A percentile compares a stretch with the other conserved stretches of the same genome.
These are phyloP conservation scores for Rhinocladiella similis DNA, from an alignment of 2,329 filamentous ascomycete genomes.

Conservation along the genomic window DNA sequence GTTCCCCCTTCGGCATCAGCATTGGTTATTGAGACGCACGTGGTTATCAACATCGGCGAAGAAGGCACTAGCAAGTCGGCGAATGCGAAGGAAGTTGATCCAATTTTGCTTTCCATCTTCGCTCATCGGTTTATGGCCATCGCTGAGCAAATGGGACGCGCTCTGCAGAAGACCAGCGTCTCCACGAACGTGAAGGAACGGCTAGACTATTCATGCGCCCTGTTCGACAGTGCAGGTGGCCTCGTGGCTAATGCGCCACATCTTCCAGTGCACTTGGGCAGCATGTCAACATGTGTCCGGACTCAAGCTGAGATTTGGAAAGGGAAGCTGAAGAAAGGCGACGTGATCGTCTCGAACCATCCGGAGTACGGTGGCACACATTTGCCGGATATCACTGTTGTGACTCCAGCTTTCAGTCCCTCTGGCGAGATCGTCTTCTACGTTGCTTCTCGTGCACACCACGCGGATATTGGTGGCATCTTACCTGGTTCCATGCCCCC, in stretches of 20 bases:
- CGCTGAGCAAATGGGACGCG: conserved; percentile 60
- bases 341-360: conserved; percentile 82
- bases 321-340: conserved; percentile 73
- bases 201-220: conserved; percentile 74
- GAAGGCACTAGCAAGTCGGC: conserved; percentile 34
- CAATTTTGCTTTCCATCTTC: conserved; percentile 57
- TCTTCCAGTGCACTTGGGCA: conserved; percentile 74
- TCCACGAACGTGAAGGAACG: conserved; percentile 76
- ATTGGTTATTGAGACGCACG: conserved; percentile 78
- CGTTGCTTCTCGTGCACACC: conserved; percentile 76
- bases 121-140: conserved; percentile 61
- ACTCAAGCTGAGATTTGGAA: conserved; percentile 78
- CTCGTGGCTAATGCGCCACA: conserved; percentile 76
- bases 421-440: conserved; percentile 72
- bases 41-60: conserved; percentile 79
- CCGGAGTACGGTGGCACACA: conserved; percentile 83
- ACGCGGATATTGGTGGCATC: conserved; percentile 83
- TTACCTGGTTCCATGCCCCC: conserved; percentile 83
- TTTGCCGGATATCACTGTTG: conserved; percentile 78
- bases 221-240: conserved; percentile 70
- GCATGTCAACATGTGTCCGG: conserved; percentile 76
- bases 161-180: conserved; percentile 56
- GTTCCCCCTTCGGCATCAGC: conserved; percentile 77
- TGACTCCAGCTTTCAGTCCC: conserved; percentile 73
- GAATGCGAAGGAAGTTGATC: conserved; percentile 41